Evolutionary conservation across 2,329 filamentous ascomycete genomes (phyloP).

Genomic region (Calonectria pauciramosa): DNA sequence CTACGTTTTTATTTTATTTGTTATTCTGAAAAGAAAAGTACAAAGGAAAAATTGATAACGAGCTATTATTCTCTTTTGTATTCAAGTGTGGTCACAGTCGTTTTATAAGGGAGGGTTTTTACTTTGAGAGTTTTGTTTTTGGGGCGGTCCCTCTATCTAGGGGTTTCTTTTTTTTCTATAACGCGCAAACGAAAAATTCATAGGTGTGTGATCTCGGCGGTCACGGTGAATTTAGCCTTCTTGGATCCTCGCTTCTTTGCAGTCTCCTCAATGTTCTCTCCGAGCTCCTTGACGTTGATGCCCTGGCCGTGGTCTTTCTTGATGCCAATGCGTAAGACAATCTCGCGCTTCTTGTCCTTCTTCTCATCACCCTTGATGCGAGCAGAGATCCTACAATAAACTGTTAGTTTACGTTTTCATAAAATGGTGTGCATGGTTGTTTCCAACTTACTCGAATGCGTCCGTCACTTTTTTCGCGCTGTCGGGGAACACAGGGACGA

Average conservation of each 20-base stretch:
- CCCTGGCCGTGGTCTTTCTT: slow-evolving; percentile 45
- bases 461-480: slow-evolving; percentile 50
- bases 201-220: slow-evolving; percentile 46
- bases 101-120: slow-evolving; percentile 17
- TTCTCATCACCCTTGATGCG: slow-evolving; percentile 42
- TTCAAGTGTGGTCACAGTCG: slow-evolving; percentile 38
- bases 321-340: slow-evolving; percentile 54
- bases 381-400: slow-evolving; percentile 45
- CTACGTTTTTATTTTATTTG: background rate
- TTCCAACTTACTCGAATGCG: slow-evolving; percentile 56
- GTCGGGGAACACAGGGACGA: slow-evolving; percentile 59
- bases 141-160: slow-evolving; percentile 29
- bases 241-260: slow-evolving; percentile 51
- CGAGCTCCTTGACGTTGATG: slow-evolving; percentile 51
- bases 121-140: slow-evolving; percentile 17
- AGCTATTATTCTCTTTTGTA: slow-evolving; percentile 7
- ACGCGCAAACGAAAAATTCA: slow-evolving; percentile 39
- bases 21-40: slow-evolving; percentile 20
- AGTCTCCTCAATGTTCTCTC: slow-evolving; percentile 50
- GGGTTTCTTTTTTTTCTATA: background rate
- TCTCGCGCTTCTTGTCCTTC: slow-evolving; percentile 51
- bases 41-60: slow-evolving; percentile 4
- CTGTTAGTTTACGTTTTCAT: background rate
- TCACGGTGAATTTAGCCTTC: slow-evolving; percentile 51
- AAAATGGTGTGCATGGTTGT: background rate